Conservation (phyloP, 2,329 filamentous ascomycete species). For the Hypoxylon sp. region DNA sequence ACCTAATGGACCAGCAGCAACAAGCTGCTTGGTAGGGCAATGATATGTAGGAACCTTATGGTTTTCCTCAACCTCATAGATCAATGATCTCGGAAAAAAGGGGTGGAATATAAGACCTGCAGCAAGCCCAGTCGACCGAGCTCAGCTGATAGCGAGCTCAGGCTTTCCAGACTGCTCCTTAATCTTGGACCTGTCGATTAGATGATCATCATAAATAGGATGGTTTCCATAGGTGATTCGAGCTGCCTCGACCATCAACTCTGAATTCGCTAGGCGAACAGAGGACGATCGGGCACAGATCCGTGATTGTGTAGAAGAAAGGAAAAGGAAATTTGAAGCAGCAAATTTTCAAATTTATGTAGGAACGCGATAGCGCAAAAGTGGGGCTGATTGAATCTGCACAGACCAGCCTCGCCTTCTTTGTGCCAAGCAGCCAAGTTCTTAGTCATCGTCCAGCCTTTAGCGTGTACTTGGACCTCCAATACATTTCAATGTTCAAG, state of each 20-base stretch:
- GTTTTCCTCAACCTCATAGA: slow-evolving; percentile 92
- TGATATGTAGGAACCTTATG: slow-evolving; percentile 80
- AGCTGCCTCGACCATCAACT: slow-evolving; percentile 87
- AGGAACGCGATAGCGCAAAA: slow-evolving; percentile 21
- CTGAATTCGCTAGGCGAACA: slow-evolving; percentile 72
- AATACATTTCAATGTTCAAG: neutral
- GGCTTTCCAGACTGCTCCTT: slow-evolving; percentile 73
- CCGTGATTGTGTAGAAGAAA: slow-evolving; percentile 62
- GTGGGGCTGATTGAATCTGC: slow-evolving; percentile 36
- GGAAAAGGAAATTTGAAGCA: slow-evolving; percentile 55
- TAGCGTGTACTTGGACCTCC: neutral
- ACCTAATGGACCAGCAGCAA: neutral
- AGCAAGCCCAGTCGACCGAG: slow-evolving; percentile 69
- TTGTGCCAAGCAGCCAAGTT: neutral
- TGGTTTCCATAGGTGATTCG: slow-evolving; percentile 87
- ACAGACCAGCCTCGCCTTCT: slow-evolving; percentile 17
- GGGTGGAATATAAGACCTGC: slow-evolving; percentile 88
- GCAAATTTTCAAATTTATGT: slow-evolving; percentile 55
- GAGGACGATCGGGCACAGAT: slow-evolving; percentile 90
- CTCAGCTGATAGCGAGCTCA: slow-evolving; percentile 78
- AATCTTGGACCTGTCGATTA: slow-evolving; percentile 96
- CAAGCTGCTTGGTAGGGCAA: neutral
- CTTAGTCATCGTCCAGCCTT: neutral
- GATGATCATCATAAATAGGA: slow-evolving; percentile 84
- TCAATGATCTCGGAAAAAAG: slow-evolving; percentile 92